Percentiles rank a stretch among this genome's conserved stretches.
Conservation (phyloP, 2,329 filamentous ascomycete genomes). For the Didymosphaeria variabile region DNA sequence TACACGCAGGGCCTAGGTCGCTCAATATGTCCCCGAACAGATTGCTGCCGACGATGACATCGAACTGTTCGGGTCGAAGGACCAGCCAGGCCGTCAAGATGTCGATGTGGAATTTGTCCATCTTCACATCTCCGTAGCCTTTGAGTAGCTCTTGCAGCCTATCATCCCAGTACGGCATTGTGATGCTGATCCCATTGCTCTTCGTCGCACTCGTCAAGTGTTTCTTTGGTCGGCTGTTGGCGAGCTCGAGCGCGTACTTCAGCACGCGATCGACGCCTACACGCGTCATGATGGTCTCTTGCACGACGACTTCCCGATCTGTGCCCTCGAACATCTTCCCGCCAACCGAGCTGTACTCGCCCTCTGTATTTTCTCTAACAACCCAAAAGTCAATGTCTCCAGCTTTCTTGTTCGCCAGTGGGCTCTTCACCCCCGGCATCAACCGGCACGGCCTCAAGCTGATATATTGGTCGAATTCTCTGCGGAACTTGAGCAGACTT, state of each 20-base stretch:
- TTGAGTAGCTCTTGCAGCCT: too few species aligned
- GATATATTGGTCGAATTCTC: constrained; percentile 18
- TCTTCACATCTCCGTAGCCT: constrained; percentile 13
- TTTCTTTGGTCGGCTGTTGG: constrained; percentile 13
- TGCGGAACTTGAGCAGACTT: constrained; percentile 17
- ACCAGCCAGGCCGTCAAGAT: constrained; percentile 18
- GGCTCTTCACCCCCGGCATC: constrained; percentile 10
- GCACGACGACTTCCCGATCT: constrained; percentile 10
- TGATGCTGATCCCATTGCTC: constrained; percentile 18
- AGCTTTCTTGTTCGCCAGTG: constrained; percentile 6
- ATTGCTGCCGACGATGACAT: constrained; percentile 21
- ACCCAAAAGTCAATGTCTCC: constrained; percentile 20
- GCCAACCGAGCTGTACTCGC: constrained; percentile 17
- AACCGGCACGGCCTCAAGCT: constrained; percentile 15
- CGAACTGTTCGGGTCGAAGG: constrained; percentile 12
- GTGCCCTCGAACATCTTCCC: constrained; percentile 14
- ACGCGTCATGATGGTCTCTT: constrained; percentile 18
- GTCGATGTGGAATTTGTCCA: constrained; percentile 20
- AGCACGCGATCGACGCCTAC: constrained; percentile 14
- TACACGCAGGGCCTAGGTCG: constrained; percentile 18
- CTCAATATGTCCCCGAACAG: constrained; percentile 22
- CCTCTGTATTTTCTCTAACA: constrained; percentile 22
- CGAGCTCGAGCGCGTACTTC: constrained; percentile 14
- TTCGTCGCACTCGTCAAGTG: constrained; percentile 21
- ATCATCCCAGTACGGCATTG: constrained; percentile 19